phyloP scores from a whole-genome alignment of 805 yeast species.

The Ogataea pilisensis region DNA sequence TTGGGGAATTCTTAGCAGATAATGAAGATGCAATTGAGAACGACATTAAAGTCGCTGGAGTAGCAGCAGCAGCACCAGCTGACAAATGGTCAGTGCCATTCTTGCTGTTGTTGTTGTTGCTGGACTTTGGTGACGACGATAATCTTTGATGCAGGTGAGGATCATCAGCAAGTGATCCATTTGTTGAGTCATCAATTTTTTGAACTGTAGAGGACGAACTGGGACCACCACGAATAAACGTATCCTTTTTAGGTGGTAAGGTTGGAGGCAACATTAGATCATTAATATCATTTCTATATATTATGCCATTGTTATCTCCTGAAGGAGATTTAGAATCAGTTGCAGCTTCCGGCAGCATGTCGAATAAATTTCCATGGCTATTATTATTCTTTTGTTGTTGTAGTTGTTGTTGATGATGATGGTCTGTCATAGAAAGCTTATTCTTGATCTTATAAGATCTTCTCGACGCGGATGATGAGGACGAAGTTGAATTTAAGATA shows the following conservation, averaged over 20 bases:
- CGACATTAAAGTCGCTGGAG: conserved; percentile 32
- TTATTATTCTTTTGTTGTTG: too few relatives aligned
- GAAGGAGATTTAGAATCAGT: too few relatives aligned
- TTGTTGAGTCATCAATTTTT: not conserved
- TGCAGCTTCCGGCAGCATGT: conserved; percentile 32
- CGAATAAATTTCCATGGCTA: conserved; percentile 17
- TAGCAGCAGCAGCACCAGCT: conserved; percentile 20
- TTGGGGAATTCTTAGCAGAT: conserved; percentile 17
- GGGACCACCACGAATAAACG: too few relatives aligned
- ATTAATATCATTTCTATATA: too few relatives aligned
- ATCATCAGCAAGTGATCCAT: conserved; percentile 1
- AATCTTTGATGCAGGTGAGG: too few relatives aligned
- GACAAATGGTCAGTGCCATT: too few relatives aligned
- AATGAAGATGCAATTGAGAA: conserved; percentile 16
- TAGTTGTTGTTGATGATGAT: conserved; percentile 1
- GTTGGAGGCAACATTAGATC: conserved; percentile 28
- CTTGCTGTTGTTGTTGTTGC: too few relatives aligned
- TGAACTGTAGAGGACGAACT: too few relatives aligned
- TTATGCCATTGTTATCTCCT: too few relatives aligned
- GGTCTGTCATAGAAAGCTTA: not conserved
- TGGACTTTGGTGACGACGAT: too few relatives aligned
- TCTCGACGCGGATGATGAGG: conserved; percentile 2
- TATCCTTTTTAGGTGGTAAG: conserved; percentile 7
- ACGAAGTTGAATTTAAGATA: not conserved
- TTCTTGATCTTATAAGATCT: conserved; percentile 6